Conservation (phyloP, 768 basidiomycete species). For the Leucocoprinus sp. region DNA sequence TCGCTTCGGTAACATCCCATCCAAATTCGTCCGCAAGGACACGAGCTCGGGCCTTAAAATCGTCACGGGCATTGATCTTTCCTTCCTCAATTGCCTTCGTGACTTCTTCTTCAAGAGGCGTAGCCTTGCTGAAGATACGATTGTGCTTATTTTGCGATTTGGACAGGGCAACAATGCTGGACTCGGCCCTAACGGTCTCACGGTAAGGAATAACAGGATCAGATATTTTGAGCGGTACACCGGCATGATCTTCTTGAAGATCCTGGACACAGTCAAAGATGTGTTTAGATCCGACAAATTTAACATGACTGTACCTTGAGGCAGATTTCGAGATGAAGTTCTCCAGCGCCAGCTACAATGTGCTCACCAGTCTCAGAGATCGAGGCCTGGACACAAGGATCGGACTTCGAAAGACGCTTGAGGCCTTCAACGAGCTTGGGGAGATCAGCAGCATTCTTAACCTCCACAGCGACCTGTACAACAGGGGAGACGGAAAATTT, state of each 20-base stretch:
- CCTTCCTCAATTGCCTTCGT: conserved; percentile 88
- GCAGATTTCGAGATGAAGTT: conserved; percentile 98
- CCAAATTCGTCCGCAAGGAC: conserved; percentile 91
- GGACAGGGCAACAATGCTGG: conserved; percentile 90
- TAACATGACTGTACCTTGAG: conserved; percentile 59
- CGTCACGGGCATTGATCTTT: conserved; percentile 82
- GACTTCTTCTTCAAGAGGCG: conserved; percentile 91
- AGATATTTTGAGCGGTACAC: conserved; percentile 97
- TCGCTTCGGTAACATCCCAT: conserved; percentile 99
- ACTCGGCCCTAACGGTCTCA: conserved; percentile 96
- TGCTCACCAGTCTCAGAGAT: conserved; percentile 91
- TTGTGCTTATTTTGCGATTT: conserved; percentile 99
- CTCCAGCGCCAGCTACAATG: conserved; percentile 98
- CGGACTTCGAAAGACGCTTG: conserved; percentile 99
- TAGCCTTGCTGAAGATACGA: conserved; percentile 89
- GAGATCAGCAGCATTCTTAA: conserved; percentile 98
- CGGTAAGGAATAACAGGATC: conserved; percentile 97
- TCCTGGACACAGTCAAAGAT: conserved; percentile 45
- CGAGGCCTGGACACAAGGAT: conserved; percentile 97
- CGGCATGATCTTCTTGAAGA: conserved; percentile 98
- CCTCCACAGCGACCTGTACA: conserved; percentile 98
- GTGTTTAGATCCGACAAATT: not conserved
- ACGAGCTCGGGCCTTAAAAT: conserved; percentile 96
- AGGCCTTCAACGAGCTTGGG: conserved; percentile 99
- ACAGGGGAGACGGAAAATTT: conserved; percentile 99